These are phyloP conservation scores for Globisporangium nodosum DNA, from an alignment of 352 stramenopile genomes.

Conservation along the genomic window DNA sequence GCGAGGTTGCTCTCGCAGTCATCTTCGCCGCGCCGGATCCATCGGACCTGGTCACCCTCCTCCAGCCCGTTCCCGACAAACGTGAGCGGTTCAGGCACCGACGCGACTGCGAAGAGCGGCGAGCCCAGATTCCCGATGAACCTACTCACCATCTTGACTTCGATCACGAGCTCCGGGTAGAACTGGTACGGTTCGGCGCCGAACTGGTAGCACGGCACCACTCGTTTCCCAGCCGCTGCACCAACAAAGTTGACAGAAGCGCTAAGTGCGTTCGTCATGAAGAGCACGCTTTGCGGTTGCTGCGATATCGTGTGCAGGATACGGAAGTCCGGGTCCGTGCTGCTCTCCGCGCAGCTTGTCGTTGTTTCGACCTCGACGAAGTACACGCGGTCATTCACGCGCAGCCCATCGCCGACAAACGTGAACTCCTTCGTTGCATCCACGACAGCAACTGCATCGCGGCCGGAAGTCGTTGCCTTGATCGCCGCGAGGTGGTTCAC, in stretches of 20 bases:
- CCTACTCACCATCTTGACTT: constrained; percentile 46
- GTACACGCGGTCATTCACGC: constrained; percentile 51
- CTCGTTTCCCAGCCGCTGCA: constrained; percentile 26
- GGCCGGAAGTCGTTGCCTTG: constrained; percentile 19
- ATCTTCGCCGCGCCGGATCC: constrained; percentile 40
- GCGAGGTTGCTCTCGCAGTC: constrained; percentile 52
- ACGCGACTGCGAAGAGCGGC: constrained; percentile 40
- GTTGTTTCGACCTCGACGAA: constrained; percentile 39
- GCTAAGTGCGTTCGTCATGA: constrained; percentile 19
- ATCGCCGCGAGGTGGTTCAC: constrained; percentile 40
- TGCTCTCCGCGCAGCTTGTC: constrained; percentile 29
- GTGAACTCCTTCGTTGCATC: constrained; percentile 43
- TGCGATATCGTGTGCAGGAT: constrained; percentile 26
- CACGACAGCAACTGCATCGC: constrained; percentile 39
- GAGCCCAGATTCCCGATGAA: constrained; percentile 41
- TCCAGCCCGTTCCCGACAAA: constrained; percentile 46
- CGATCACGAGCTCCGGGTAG: constrained; percentile 35
- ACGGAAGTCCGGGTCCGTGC: constrained; percentile 21
- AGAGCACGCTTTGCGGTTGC: constrained; percentile 31
- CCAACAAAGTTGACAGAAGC: constrained; percentile 34
- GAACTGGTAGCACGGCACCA: constrained; percentile 58
- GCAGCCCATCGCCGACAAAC: constrained; percentile 42
- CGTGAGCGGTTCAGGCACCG: constrained; percentile 49
- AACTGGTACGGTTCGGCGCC: constrained; percentile 49
- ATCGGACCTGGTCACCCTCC: constrained; percentile 42